A percentile compares a stretch with the other conserved stretches of the same genome.
Conservation (phyloP, 2,329 filamentous ascomycete genomes). For the Fusarium austroafricanum region DNA sequence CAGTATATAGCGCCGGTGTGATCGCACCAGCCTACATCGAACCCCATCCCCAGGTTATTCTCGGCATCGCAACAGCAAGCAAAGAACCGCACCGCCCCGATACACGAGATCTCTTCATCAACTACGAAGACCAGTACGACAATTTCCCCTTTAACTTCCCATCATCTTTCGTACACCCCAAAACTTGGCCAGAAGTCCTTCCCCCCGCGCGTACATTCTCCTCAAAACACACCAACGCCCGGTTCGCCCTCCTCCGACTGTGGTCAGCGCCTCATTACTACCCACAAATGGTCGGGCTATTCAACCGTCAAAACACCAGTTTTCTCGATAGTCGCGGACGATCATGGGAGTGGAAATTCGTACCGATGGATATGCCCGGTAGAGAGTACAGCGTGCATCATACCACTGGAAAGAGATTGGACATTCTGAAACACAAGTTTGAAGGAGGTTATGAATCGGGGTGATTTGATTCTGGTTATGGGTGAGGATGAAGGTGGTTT, state of each 20-base stretch:
- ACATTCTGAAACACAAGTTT: conserved; percentile 29
- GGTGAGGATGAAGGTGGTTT: conserved; percentile 37
- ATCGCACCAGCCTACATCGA: conserved; percentile 40
- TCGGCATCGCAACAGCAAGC: conserved; percentile 38
- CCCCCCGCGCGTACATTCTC: conserved; percentile 35
- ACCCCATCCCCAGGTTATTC: conserved; percentile 30
- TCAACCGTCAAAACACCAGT: conserved; percentile 31
- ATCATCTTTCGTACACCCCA: conserved; percentile 20
- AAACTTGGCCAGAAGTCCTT: conserved; percentile 40
- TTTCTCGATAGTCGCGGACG: conserved; percentile 45
- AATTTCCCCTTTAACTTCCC: conserved; percentile 22
- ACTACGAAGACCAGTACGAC: conserved; percentile 42
- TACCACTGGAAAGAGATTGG: conserved; percentile 17
- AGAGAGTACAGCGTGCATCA: conserved; percentile 44
- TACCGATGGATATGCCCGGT: conserved; percentile 45
- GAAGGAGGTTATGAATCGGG: conserved; percentile 34
- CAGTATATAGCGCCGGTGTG: conserved; percentile 45
- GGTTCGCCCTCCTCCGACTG: conserved; percentile 44
- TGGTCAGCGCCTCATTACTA: conserved; percentile 49
- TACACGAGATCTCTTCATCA: conserved; percentile 46
- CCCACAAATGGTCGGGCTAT: conserved; percentile 43
- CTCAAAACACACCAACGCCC: conserved; percentile 19
- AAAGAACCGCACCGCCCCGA: conserved; percentile 45
- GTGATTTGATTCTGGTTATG: conserved; percentile 47
- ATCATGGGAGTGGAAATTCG: conserved; percentile 46